phyloP scores from a whole-genome alignment of 2,329 filamentous ascomycete genomes.

The Cladosporium sp. region DNA sequence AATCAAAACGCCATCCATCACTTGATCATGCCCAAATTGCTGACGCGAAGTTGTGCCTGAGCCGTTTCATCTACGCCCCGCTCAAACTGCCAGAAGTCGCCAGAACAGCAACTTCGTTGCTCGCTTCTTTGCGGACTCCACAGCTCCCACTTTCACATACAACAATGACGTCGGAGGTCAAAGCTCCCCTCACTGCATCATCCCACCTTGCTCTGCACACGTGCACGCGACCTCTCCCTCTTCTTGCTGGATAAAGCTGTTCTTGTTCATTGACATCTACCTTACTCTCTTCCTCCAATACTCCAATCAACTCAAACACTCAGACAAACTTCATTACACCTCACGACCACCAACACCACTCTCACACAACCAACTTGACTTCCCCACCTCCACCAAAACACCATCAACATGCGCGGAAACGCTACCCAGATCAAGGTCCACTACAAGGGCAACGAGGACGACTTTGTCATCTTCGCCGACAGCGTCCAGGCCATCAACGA shows the following conservation, averaged over 20 bases:
- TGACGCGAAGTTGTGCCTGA: conserved; percentile 3
- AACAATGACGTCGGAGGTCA: conserved; percentile 9
- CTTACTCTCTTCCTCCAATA: not conserved
- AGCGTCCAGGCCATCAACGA: conserved; percentile 62
- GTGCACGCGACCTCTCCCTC: conserved; percentile 8
- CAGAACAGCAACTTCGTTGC: not conserved
- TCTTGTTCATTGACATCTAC: conserved; percentile 8
- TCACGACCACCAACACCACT: not conserved
- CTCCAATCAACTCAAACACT: conserved; percentile 5
- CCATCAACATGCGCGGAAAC: conserved; percentile 56
- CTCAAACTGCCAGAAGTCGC: not conserved
- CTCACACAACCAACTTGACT: no score
- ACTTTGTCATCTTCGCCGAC: conserved; percentile 66
- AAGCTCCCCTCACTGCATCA: conserved; percentile 11
- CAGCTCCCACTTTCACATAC: no score
- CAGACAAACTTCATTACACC: conserved; percentile 2
- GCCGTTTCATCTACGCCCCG: not conserved
- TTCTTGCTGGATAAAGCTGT: conserved; percentile 9
- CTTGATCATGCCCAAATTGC: not conserved
- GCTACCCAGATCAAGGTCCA: conserved; percentile 71
- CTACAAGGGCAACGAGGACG: conserved; percentile 71
- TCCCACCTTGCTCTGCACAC: conserved; percentile 2
- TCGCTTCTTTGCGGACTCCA: no score
- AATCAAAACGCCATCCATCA: not conserved
- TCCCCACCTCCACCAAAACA: conserved; percentile 34